Evolutionary conservation across 1,139 yeast species (phyloP), one percentile per base, ranked within the genome.

Genomic region (Geotrichum carabidarum): DNA sequence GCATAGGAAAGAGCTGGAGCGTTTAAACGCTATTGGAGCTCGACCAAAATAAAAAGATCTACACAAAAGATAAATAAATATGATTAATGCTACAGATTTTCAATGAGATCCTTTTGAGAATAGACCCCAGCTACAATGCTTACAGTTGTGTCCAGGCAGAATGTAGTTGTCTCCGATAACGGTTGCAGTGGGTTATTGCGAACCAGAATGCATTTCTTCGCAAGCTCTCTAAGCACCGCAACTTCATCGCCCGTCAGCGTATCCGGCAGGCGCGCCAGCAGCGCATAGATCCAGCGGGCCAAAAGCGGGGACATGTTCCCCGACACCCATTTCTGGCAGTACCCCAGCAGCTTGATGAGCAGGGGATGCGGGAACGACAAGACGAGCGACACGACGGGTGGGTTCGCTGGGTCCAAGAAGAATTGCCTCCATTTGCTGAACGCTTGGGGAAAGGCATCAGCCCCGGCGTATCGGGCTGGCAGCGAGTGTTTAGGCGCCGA

Each of bases 211-310:
- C 51, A 61, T 58, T 73, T 73, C 53, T 72, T 72, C n/a, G 72
- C 76, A 41, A 75, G 62, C 6, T 68, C 67, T 17, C 81, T 66
- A 40, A 78, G 57, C 8, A 70, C 63, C 8, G 78, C 68, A 2
- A 74, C 54, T 44, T 76, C 78, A 7, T 70, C 66, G 0, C 72
- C 70, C 9, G 66, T 66, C 17, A 76, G 53, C 0, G 71, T 60
- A 27, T 65, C 69, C 4, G 78, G 78, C 7, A 74, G 58, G 2
- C 74, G 65, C 9, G 69, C 67, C 18, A 78, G 62, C 15, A 74
- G 57, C 1, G 67, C 68, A 58, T 71, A 71, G 0, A 75, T 60
- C 81, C 81, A 78, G 6, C 55, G 51, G 5, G 63, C 58, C 42
- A 69, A 49, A 7, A 59, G 55, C 11, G 49, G 50, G 4, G 64